A percentile compares a stretch with the other conserved stretches of the same genome.
Evolutionary conservation across 495 filamentous ascomycete species (phyloP).

Genomic region (Paragyromitra xinjiangensis): DNA sequence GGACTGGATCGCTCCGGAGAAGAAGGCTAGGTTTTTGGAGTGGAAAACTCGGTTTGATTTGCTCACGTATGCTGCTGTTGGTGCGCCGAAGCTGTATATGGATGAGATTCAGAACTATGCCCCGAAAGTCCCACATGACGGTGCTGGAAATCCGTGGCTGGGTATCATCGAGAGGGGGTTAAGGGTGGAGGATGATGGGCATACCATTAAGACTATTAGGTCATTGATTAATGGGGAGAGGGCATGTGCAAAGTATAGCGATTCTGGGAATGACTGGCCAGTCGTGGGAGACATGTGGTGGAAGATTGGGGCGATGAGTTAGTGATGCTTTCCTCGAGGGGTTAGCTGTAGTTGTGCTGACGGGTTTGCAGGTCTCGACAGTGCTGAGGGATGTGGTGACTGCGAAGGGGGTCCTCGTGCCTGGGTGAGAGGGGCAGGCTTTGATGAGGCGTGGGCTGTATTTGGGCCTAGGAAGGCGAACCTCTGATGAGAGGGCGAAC

Average conservation of each 20-base stretch:
- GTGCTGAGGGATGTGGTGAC: constrained; percentile 43
- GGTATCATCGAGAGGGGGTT: constrained; percentile 67
- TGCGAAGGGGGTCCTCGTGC: constrained; percentile 16
- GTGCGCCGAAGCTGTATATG: constrained; percentile 63
- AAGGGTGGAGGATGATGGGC: constrained; percentile 75
- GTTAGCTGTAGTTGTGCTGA: not conserved
- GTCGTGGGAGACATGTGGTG: constrained; percentile 76
- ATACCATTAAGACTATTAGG: constrained; percentile 76
- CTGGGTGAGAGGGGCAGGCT: constrained; percentile 70
- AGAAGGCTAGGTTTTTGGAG: constrained; percentile 70
- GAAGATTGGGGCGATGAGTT: constrained; percentile 71
- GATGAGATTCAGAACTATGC: constrained; percentile 67
- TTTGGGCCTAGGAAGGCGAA: constrained; percentile 27
- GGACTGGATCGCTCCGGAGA: constrained; percentile 58
- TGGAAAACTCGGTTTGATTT: constrained; percentile 73
- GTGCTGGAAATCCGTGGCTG: constrained; percentile 62
- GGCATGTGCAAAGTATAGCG: constrained; percentile 62
- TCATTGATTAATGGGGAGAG: constrained; percentile 69
- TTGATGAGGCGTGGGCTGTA: constrained; percentile 68
- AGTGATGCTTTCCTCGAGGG: constrained; percentile 42
- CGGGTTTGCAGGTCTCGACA: constrained; percentile 59
- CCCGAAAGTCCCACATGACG: constrained; percentile 55
- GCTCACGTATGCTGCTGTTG: constrained; percentile 68
- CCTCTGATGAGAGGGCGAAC: too few relatives aligned
- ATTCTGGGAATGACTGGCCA: constrained; percentile 60